phyloP scores from a whole-genome alignment of 2,329 filamentous ascomycete species.

The Triangularia setosa region DNA sequence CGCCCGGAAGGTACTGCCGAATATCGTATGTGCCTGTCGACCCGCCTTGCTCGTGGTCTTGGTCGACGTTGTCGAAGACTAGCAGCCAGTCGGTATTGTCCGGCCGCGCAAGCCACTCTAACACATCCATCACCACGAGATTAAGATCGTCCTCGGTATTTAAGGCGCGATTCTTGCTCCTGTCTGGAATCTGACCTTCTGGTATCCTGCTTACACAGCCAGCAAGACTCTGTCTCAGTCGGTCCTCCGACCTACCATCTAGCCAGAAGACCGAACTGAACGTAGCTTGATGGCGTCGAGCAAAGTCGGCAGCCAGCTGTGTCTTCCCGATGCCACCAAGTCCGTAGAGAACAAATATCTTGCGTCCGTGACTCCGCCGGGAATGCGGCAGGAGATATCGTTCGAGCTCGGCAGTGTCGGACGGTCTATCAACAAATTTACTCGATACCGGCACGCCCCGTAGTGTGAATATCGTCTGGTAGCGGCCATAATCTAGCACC shows the following conservation, averaged over 20 bases:
- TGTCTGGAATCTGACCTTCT: constrained; percentile 21
- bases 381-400: constrained; percentile 17
- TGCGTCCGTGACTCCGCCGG: constrained; percentile 7
- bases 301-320: constrained; percentile 23
- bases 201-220: constrained; percentile 23
- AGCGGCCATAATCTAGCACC: constrained; percentile 16
- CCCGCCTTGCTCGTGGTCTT: constrained; percentile 19
- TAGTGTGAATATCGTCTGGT: constrained; percentile 19
- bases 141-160: constrained; percentile 20
- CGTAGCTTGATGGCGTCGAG: constrained; percentile 19
- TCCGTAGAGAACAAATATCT: constrained; percentile 21
- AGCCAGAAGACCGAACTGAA: constrained; percentile 34
- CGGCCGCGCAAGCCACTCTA: constrained; percentile 28
- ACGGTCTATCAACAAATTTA: constrained; percentile 22
- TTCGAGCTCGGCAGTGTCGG: constrained; percentile 20
- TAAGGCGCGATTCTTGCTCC: constrained; percentile 12
- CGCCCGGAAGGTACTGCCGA: constrained; percentile 23
- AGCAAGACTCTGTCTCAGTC: constrained; percentile 29
- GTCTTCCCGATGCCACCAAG: constrained; percentile 23
- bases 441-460: constrained; percentile 21
- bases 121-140: constrained; percentile 23
- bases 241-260: constrained; percentile 30
- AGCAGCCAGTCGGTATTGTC: constrained; percentile 33
- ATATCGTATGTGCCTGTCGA: constrained; percentile 25
- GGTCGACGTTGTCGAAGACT: constrained; percentile 35